Evolutionary conservation across 2,329 filamentous ascomycete genomes (phyloP), one percentile per base, ranked within the genome.

Genomic region (Diaporthe vaccinii): DNA sequence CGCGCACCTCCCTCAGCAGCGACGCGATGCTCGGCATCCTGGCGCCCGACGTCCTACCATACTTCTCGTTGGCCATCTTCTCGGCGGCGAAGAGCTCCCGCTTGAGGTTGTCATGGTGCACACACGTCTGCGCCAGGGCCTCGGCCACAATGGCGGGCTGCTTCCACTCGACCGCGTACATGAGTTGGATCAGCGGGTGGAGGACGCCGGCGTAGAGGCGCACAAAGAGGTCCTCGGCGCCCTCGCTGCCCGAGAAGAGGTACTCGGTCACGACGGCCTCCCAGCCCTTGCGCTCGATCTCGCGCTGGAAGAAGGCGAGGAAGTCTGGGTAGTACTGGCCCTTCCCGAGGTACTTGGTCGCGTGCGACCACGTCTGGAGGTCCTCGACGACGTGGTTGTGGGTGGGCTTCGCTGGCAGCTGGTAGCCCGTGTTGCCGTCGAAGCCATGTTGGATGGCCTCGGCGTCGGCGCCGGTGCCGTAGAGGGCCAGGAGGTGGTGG

Each of bases 91-190:
- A 76, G 39, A 97, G 86, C 76, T 92, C 90, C 0, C 82, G 78
- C 1, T 84, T 85, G 2, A 93, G 86, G 82, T 89, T 89, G 58
- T 88, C 84, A 9, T 87, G 84, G 80, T 97, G 94, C 2, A 95
- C 90, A 10, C 93, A 91, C 1, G 93, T 88, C 84, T 97, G 93
- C 0, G 95, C 94, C 25, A 98, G 89, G 1, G 87, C 95, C 84
- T 96, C 91, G 8, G 95, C 94, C 39, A 98, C 88, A 75, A 98
- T 91, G 51, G 93, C 93, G 2, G 94, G 94, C 81, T 98, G 95
- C 14, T 89, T 82, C 85, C 95, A 98, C 81, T 98, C 95, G 49
- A 98, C 82, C 6, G 94, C 95, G 81, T 95, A 98, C 67, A 95
- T 94, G 28, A 98, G 88, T 81, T 98, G 95, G 77, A 98, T 96